Base-by-base conservation (phyloP, 306 rosid genomes). In the Spatholobus suberectus region DNA sequence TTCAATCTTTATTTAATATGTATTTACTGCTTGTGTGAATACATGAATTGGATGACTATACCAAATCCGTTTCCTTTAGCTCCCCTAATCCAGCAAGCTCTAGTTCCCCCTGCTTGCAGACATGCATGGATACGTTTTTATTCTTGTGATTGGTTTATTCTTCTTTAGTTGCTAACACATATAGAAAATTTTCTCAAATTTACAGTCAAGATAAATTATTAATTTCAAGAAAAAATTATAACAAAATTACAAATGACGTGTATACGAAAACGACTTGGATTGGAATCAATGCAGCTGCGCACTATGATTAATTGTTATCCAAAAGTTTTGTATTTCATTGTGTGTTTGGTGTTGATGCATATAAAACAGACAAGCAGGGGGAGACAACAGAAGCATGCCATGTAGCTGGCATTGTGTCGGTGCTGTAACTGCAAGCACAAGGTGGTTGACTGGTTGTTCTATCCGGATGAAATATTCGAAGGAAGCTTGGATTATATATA, bases 341-440 rank as follows among this genome's bases (percentile, higher is more conserved):
- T 32, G 70, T 34, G 21, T 6, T 35, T 7, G 35, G 44, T 32
- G 29, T 73, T 6, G 29, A 18, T 4, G 65, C 65, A 52, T 5
- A 35, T 5, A 35, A 1, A 73, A 21, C 2, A 75, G 35, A 34
- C 23, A 37, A 74, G 15, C 18, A 29, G 17, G 0, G 9, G 32
- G 57, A 57, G 78, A 74, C 68, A 37, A 37, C 5, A 73, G 15
- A 37, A 29, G 38, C 54, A 23, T 75, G 79, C 23, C 35, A 55
- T 15, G 47, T 70, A 43, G 78, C 77, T 86, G 86, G 81, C 74
- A 74, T 26, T 74, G 70, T 78, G 86, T 86, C 89, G 89, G 89
- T 75, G 59, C 34, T 17, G 3, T 35, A n/a, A 66, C 44, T 54
- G 2, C 0, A 37, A 29, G 10, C 15, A 67, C 29, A 68, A 47